Evolutionary conservation across 768 basidiomycete genomes (phyloP), one percentile per base, ranked within the genome.

Genomic region (Russula sp.): DNA sequence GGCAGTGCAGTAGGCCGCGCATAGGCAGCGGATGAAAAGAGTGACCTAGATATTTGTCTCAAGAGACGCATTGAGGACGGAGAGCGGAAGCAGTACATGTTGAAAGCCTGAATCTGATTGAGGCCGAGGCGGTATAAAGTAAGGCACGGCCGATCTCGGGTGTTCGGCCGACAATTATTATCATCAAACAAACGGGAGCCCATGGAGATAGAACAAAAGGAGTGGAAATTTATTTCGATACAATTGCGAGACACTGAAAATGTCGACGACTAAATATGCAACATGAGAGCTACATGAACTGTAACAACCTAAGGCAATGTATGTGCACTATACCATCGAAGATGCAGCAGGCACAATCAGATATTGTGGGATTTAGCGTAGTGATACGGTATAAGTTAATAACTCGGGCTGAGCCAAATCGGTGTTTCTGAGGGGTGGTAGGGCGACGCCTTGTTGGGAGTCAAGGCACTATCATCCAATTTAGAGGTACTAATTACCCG

Each of bases 1-100:
- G 85, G 83, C 22, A 91, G 44, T 18, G 67, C 40, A 48, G 60
- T 61, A 38, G 64, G 67, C 30, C 44, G 62, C 28, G 65, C 61
- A 26, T 64, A 64, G 24, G 60, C 34, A 14, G 54, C 38, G 38
- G 59, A 64, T 20, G 66, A 60, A 2, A 28, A 58, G 10, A 66
- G 24, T 16, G 49, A 40, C 44, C 63, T 63, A 44, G 64, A 65
- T 30, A 54, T 10, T 49, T 57, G 68, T 46, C 34, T 32, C 14
- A 64, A 52, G n/a, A 44, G 36, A 20, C 40, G 34, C 5, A 20
- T 64, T 32, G 63, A 52, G 26, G 63, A 59, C 36, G 64, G 50
- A 14, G 59, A 38, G 30, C 57, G 54, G 28, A 64, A 40, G 48
- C 57, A 57, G 57, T 67, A 62, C 68, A 69, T 69, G 38, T 36